Evolutionary conservation across 768 basidiomycete species (phyloP).

Genomic region (Russula abietina): DNA sequence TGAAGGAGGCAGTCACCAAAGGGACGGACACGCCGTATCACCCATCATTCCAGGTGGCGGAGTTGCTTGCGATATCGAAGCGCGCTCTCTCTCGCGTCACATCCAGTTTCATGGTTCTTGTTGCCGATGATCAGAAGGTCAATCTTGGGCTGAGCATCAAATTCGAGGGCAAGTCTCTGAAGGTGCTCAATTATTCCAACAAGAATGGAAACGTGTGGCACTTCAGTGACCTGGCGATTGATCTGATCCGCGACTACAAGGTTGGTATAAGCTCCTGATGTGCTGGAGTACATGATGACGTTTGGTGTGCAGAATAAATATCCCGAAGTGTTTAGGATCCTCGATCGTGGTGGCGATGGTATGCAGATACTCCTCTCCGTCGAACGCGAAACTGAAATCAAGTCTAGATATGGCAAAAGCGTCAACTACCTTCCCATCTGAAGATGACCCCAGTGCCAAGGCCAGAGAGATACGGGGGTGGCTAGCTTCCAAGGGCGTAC

Average conservation of each 20-base stretch:
- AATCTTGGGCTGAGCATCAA: conserved; percentile 94
- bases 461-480: conserved; percentile 77
- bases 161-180: conserved; percentile 89
- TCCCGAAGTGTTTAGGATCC: conserved; percentile 72
- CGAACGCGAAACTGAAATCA: neutral
- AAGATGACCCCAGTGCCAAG: conserved; percentile 56
- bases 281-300: neutral
- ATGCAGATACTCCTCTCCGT: conserved; percentile 27
- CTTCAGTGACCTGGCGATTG: conserved; percentile 80
- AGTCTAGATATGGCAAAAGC: conserved; percentile 67
- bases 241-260: conserved; percentile 81
- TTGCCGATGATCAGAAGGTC: conserved; percentile 66
- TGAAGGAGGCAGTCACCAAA: conserved; percentile 58
- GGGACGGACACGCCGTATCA: conserved; percentile 54
- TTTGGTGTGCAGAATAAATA: conserved; percentile 51
- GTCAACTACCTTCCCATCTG: conserved; percentile 48
- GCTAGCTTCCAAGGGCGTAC: conserved; percentile 81
- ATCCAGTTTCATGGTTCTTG: conserved; percentile 87
- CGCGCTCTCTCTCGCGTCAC: conserved; percentile 86
- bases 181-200: conserved; percentile 87
- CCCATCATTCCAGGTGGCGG: conserved; percentile 74
- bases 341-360: conserved; percentile 76
- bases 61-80: conserved; percentile 65
- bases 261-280: conserved; percentile 31
- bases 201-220: conserved; percentile 88